These are phyloP conservation scores for Sindora glabra DNA, from an alignment of 306 rosid species.

Conservation along the genomic window DNA sequence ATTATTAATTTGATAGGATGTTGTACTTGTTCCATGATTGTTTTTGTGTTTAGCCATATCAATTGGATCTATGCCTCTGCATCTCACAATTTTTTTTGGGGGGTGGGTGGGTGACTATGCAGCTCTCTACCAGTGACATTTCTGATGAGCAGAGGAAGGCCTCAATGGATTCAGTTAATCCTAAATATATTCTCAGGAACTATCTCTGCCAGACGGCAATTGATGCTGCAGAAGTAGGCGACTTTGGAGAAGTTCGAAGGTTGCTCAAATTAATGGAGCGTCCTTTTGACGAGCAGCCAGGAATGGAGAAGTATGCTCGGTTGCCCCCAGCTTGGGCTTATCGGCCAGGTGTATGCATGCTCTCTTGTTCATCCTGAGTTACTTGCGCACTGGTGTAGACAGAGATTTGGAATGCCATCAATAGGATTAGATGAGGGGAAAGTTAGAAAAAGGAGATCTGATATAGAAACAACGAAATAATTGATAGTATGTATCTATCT, in stretches of 20 bases:
- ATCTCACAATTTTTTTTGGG: conserved; percentile 6
- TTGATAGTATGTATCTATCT: conserved; percentile 23
- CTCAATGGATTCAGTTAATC: conserved; percentile 77
- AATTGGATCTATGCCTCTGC: conserved; percentile 3
- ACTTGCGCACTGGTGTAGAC: conserved; percentile 9
- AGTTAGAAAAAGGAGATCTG: background rate
- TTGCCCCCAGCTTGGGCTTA: conserved; percentile 99
- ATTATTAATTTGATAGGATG: background rate
- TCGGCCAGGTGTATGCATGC: conserved; percentile 97
- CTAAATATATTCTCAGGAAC: conserved; percentile 82
- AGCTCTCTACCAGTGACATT: conserved; percentile 69
- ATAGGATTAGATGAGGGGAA: background rate
- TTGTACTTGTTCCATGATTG: background rate
- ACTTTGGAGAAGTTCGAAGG: conserved; percentile 69
- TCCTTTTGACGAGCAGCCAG: conserved; percentile 93
- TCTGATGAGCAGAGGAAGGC: conserved; percentile 78
- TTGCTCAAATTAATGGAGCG: conserved; percentile 78
- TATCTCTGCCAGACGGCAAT: conserved; percentile 95
- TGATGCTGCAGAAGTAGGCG: conserved; percentile 94
- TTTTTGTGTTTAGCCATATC: background rate
- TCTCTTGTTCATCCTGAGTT: conserved; percentile 90
- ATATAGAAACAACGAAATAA: background rate
- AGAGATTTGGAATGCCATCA: conserved; percentile 11
- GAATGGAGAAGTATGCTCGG: conserved; percentile 98
- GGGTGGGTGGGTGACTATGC: no score